phyloP scores from a whole-genome alignment of 345 rosid genomes.

The Draba incana region DNA sequence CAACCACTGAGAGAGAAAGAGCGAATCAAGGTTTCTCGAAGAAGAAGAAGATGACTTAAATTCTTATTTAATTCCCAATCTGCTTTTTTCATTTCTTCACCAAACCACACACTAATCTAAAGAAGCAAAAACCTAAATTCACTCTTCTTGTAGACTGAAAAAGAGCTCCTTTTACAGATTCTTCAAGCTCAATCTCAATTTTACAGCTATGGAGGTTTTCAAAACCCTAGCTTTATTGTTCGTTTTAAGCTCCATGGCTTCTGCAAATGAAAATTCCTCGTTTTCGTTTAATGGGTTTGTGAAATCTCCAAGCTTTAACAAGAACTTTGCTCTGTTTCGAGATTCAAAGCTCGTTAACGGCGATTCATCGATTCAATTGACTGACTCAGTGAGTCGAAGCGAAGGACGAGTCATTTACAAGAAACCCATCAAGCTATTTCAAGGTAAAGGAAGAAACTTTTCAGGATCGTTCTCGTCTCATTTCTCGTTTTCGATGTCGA shows the following conservation, averaged over 20 bases:
- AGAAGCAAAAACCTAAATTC: not conserved
- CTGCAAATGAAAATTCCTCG: slow-evolving; percentile 44
- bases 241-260: slow-evolving; percentile 43
- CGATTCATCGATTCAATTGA: slow-evolving; percentile 66
- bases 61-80: slow-evolving; percentile 28
- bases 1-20: slow-evolving; percentile 37
- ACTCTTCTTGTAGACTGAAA: slow-evolving; percentile 19
- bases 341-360: slow-evolving; percentile 62
- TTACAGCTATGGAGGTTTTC: slow-evolving; percentile 45
- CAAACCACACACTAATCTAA: slow-evolving; percentile 22
- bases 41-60: slow-evolving; percentile 54
- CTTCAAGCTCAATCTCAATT: slow-evolving; percentile 35
- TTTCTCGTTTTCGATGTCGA: slow-evolving; percentile 70
- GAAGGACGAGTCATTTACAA: slow-evolving; percentile 63
- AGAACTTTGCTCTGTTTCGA: slow-evolving; percentile 53
- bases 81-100: slow-evolving; percentile 23
- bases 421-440: slow-evolving; percentile 70
- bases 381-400: slow-evolving; percentile 49
- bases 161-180: slow-evolving; percentile 17
- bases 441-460: slow-evolving; percentile 59
- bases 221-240: slow-evolving; percentile 42
- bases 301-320: slow-evolving; percentile 43
- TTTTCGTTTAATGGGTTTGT: slow-evolving; percentile 60
- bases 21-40: slow-evolving; percentile 51
- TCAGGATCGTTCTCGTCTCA: slow-evolving; percentile 66